Evolutionary conservation across 768 basidiomycete genomes (phyloP), one percentile per base, ranked within the genome.

Genomic region (Boletales sp.): DNA sequence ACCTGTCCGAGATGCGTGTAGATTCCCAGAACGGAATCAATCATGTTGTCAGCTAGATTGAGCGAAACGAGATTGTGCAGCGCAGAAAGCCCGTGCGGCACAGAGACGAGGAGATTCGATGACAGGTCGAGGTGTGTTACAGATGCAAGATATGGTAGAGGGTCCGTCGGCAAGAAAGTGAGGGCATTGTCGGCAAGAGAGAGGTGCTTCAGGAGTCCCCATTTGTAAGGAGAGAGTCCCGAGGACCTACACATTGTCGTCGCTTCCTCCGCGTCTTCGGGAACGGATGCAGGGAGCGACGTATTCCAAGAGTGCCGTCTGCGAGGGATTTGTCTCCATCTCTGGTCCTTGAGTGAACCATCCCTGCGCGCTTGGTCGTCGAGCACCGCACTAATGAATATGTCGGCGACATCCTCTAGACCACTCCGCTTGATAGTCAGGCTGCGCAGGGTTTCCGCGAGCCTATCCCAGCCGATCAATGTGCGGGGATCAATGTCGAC

Each of bases 31-130:
- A 98, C 86, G 15, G 94, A 94, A 65, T 95, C 93, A 57, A 99
- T 93, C 82, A 99, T 91, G 72, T 99, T 99, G 68, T 94, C 88
- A 14, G 90, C 78, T n/a, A 99, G 81, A 69, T 96, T 94, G 58
- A 99, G 84, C n/a, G 88, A 90, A 47, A 83, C 69, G 46, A 99
- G 87, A 55, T 85, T 87, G 61, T 84, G 81, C 19, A 99, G 79
- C 6, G 74, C 63, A 14, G 83, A 78, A 31, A 95, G 77, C 18
- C 86, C 87, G 2, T 85, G 67, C 1, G 93, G 93, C n/a, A 94
- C 78, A 30, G 90, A 87, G 37, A 94, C 83, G 41, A 97, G 80
- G 15, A 96, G 81, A 65, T 96, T 96, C 37, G 88, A 89, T 17
- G 93, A 94, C 37, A 95, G 78, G 68, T 95, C 91, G 54, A 95